phyloP scores from a whole-genome alignment of 2,329 filamentous ascomycete species.

The Aquanectria penicillioides region DNA sequence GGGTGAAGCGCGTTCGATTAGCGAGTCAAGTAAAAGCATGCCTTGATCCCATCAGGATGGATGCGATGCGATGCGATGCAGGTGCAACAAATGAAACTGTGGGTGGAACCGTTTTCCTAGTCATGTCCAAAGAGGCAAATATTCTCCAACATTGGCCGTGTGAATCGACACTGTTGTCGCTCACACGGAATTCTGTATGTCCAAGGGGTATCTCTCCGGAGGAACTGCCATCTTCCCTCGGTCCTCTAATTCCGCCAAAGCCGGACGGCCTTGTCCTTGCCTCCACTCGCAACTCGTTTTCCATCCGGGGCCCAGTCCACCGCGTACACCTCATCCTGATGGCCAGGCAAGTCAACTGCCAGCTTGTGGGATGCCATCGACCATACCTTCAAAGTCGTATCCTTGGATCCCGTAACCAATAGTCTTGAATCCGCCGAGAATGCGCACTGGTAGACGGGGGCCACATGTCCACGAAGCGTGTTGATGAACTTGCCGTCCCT shows the following conservation, averaged over 20 bases:
- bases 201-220: slow-evolving; percentile 35
- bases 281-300: slow-evolving; percentile 87
- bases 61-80: not conserved
- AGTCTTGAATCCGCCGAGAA: slow-evolving; percentile 94
- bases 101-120: slow-evolving; percentile 24
- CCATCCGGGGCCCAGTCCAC: slow-evolving; percentile 96
- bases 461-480: slow-evolving; percentile 87
- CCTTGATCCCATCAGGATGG: not conserved
- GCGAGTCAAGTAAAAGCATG: slow-evolving; percentile 5
- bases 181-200: slow-evolving; percentile 23
- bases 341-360: slow-evolving; percentile 82
- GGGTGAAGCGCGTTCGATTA: not conserved
- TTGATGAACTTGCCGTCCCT: slow-evolving; percentile 81
- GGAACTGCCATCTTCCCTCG: slow-evolving; percentile 20
- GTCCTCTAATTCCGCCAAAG: slow-evolving; percentile 68
- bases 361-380: slow-evolving; percentile 88
- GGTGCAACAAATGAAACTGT: slow-evolving; percentile 11
- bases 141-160: slow-evolving; percentile 15
- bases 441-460: slow-evolving; percentile 89
- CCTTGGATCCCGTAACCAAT: slow-evolving; percentile 87
- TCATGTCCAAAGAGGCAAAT: slow-evolving; percentile 20
- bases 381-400: slow-evolving; percentile 96
- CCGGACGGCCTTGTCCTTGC: slow-evolving; percentile 85
- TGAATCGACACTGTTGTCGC: slow-evolving; percentile 20
- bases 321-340: slow-evolving; percentile 92